phyloP scores from a whole-genome alignment of 345 rosid genomes.

The Eucalyptus tenuipes region DNA sequence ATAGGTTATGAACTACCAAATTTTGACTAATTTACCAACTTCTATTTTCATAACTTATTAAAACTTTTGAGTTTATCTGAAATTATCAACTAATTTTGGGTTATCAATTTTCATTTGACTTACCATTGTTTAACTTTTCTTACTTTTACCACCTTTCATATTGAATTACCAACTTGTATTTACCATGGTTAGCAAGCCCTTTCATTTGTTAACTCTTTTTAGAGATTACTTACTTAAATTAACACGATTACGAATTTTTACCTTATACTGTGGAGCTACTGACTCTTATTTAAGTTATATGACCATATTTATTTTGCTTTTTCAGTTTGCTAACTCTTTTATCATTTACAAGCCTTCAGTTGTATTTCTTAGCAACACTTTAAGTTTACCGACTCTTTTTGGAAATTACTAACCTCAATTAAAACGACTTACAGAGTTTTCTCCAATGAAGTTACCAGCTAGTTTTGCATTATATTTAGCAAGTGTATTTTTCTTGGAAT shows the following conservation, averaged over 20 bases:
- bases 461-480: neutral
- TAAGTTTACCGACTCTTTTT: neutral
- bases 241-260: neutral
- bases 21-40: neutral
- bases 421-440: neutral
- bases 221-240: neutral
- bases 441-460: neutral
- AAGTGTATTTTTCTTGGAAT: neutral
- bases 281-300: neutral
- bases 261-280: neutral
- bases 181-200: neutral
- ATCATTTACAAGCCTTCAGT: neutral
- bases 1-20: neutral
- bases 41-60: neutral
- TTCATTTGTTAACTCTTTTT: neutral
- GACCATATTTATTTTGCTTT: neutral
- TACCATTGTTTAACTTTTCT: neutral
- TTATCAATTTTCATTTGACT: neutral
- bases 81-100: neutral
- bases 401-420: neutral
- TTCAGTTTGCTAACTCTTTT: neutral
- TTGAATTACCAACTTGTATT: neutral
- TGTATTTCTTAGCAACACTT: neutral
- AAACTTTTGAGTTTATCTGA: neutral
- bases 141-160: neutral